Conservation (phyloP, 371 early-diverging fungal species). For the Apophysomyces trapeziformis region DNA sequence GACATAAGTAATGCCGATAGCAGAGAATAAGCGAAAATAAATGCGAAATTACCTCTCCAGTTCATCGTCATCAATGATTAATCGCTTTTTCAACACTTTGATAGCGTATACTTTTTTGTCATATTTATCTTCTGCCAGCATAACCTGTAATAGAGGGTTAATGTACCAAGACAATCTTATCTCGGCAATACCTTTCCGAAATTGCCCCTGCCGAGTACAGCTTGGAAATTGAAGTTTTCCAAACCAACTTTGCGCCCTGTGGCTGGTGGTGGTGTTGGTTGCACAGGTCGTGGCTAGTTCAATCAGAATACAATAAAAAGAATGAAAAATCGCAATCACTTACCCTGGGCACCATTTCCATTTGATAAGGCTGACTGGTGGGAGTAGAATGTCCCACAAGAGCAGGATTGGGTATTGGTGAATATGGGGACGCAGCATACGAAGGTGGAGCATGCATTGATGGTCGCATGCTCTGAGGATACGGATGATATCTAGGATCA, state of each 20-base stretch:
- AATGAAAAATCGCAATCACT: neutral
- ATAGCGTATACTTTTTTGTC: slow-evolving; percentile 88
- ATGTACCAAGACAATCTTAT: neutral
- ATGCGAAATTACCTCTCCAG: slow-evolving; percentile 65
- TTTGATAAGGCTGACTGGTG: neutral
- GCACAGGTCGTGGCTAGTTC: slow-evolving; percentile 15
- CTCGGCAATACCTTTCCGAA: slow-evolving; percentile 89
- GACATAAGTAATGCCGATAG: neutral
- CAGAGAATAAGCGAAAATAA: no score
- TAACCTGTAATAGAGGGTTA: slow-evolving; percentile 73
- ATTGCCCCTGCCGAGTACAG: slow-evolving; percentile 96
- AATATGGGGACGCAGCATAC: slow-evolving; percentile 17
- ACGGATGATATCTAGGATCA: slow-evolving; percentile 11
- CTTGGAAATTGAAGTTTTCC: slow-evolving; percentile 88
- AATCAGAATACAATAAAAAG: neutral
- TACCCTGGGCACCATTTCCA: slow-evolving; percentile 8
- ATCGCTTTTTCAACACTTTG: slow-evolving; percentile 97
- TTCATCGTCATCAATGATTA: slow-evolving; percentile 91
- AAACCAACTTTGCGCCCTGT: slow-evolving; percentile 50
- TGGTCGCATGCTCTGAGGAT: slow-evolving; percentile 1
- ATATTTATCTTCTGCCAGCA: slow-evolving; percentile 90
- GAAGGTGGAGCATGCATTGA: slow-evolving; percentile 1
- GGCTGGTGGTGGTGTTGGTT: slow-evolving; percentile 23
- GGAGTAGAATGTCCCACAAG: neutral
- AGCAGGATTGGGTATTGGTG: slow-evolving; percentile 22